phyloP scores from a whole-genome alignment of 192 early-diverging fungal genomes.

The Entophlyctis helioformis region DNA sequence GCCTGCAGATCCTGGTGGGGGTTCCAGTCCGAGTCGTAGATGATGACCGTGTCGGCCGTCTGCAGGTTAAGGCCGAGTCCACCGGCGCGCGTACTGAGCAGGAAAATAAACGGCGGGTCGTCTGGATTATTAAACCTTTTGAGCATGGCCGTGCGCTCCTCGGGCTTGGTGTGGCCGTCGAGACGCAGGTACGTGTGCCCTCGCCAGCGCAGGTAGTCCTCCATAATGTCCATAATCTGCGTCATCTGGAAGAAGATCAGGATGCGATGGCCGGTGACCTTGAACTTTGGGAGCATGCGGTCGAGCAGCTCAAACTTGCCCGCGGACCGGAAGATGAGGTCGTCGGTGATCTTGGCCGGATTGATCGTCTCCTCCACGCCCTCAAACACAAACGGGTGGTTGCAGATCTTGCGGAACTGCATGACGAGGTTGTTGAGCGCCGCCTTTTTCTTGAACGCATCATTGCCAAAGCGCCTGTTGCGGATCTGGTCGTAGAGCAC shows the following conservation, averaged over 20 bases:
- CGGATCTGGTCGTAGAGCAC: slow-evolving; percentile 81
- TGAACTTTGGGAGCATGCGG: slow-evolving; percentile 58
- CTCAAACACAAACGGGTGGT: slow-evolving; percentile 96
- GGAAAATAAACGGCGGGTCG: slow-evolving; percentile 74
- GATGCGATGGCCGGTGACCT: slow-evolving; percentile 69
- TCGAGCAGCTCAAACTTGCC: slow-evolving; percentile 80
- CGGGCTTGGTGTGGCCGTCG: slow-evolving; percentile 78
- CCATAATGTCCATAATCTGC: slow-evolving; percentile 58
- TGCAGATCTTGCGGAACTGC: slow-evolving; percentile 97
- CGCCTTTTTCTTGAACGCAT: slow-evolving; percentile 17
- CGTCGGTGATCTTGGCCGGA: slow-evolving; percentile 55
- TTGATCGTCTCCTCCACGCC: slow-evolving; percentile 81
- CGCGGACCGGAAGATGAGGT: slow-evolving; percentile 66
- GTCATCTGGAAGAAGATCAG: slow-evolving; percentile 90
- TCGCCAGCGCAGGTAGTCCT: slow-evolving; percentile 76
- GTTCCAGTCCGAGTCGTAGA: slow-evolving; percentile 98
- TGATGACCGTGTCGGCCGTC: slow-evolving; percentile 95
- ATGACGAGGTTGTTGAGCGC: slow-evolving; percentile 93
- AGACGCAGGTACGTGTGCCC: slow-evolving; percentile 81
- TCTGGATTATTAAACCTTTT: slow-evolving; percentile 72
- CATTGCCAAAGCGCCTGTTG: slow-evolving; percentile 23
- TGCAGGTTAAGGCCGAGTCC: slow-evolving; percentile 94
- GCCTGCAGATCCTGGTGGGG: slow-evolving; percentile 98
- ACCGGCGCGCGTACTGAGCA: slow-evolving; percentile 91
- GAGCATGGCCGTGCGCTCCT: slow-evolving; percentile 66